These are phyloP conservation scores for Oenanthe javanica DNA, from an alignment of 140 eudicot genomes.

Conservation along the genomic window DNA sequence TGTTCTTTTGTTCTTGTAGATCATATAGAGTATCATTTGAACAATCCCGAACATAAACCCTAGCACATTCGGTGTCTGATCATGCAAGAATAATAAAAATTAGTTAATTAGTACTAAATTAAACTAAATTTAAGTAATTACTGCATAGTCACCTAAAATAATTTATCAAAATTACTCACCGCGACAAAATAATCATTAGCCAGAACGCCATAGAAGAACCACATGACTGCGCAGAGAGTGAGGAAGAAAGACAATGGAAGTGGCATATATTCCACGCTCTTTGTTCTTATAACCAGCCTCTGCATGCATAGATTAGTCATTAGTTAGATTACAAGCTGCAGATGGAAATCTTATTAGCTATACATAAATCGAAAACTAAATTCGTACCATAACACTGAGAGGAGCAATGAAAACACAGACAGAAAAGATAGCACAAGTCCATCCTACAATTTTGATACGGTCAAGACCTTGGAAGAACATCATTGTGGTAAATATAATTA, in stretches of 20 bases:
- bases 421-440: constrained; percentile 48
- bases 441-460: constrained; percentile 41
- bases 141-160: not conserved
- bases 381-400: constrained; percentile 43
- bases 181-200: constrained; percentile 59
- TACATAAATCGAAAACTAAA: not conserved
- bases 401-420: constrained; percentile 62
- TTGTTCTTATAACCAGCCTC: constrained; percentile 72
- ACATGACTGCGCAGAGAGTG: constrained; percentile 65
- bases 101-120: not conserved
- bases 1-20: constrained; percentile 37
- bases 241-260: constrained; percentile 61
- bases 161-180: constrained; percentile 18
- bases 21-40: constrained; percentile 55
- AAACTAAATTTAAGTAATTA: too few relatives aligned
- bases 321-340: too few relatives aligned
- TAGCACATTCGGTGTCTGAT: constrained; percentile 65
- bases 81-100: not conserved
- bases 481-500: constrained; percentile 24
- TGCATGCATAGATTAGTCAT: constrained; percentile 19
- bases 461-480: constrained; percentile 19
- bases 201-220: constrained; percentile 75
- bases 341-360: too few relatives aligned
- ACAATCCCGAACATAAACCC: constrained; percentile 63
- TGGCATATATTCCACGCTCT: constrained; percentile 90